Base-by-base conservation (phyloP, 2,329 filamentous ascomycete genomes). In the Colletotrichum limetticola region DNA sequence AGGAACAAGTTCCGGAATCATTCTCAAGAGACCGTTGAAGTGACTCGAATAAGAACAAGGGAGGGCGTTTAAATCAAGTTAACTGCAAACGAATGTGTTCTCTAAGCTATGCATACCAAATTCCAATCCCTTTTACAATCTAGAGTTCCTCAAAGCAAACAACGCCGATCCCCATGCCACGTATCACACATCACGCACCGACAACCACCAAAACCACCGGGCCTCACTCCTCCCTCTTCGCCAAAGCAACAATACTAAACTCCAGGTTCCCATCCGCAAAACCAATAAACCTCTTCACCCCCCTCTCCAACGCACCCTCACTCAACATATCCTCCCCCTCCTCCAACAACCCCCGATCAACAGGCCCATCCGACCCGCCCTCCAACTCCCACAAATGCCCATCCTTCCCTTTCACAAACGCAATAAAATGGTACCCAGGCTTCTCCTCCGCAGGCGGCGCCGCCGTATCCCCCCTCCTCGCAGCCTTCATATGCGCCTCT, bases 371-470 rank as follows among this genome's bases (percentile, higher is more conserved):
- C 61, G 93, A 86, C 26, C 88, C 82, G 1, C 95, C 95, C 82
- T 97, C 94, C 78, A 97, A 82, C 84, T 97, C 95, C 91, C 93
- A 97, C 55, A 97, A 79, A 68, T 86, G 86, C 7, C 89, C 87
- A 66, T 92, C 89, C 76, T 88, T 86, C 4, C 85, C 85, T 82
- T 93, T 95, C 61, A 95, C 91, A 79, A 95, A 97, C 55, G 93
- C 93, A 52, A 97, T 92, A 78, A 95, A 97, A 80, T 97, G 94
- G 75, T 94, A 85, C 57, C 93, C 92, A 1, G 91, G 85, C 35
- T 86, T 85, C 59, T 89, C 90, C 14, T 91, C 88, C 12, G 91
- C 90, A 22, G 84, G 78, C 1, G 92, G 92, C 1, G 92, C 89
- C 16, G 81, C 81, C 0, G 93, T 94, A 78, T 94, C 93, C 1